A percentile compares a stretch with the other conserved stretches of the same genome.
These are phyloP conservation scores for Xerophyta viscosa DNA, from an alignment of 106 monocot genomes.

Conservation along the genomic window DNA sequence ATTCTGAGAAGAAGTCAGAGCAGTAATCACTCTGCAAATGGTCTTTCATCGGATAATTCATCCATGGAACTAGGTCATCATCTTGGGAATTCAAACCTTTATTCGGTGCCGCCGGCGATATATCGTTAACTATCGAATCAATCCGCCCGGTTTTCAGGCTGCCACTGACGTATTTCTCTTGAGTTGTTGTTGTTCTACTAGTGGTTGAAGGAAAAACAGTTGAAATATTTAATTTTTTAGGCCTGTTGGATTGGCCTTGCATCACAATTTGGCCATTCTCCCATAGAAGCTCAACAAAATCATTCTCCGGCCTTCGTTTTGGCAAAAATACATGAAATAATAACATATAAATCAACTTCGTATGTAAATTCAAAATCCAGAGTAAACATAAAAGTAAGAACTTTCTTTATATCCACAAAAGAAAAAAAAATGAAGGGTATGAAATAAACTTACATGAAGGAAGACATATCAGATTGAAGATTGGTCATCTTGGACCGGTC, in stretches of 20 bases:
- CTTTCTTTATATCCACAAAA: too few species aligned
- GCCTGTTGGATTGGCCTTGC: slow-evolving; percentile 32
- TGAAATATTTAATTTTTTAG: slow-evolving; percentile 14
- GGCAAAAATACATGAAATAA: too few species aligned
- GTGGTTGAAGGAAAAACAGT: not conserved
- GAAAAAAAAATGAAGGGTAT: not conserved
- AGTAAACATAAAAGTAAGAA: too few species aligned
- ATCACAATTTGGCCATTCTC: slow-evolving; percentile 57
- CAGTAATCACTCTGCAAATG: slow-evolving; percentile 27
- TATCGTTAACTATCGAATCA: slow-evolving; percentile 8
- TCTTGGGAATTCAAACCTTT: too few species aligned
- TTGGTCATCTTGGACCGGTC: slow-evolving; percentile 15
- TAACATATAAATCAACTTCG: too few species aligned
- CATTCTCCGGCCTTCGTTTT: slow-evolving; percentile 25
- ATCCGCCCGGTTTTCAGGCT: slow-evolving; percentile 4
- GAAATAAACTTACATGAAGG: slow-evolving; percentile 8
- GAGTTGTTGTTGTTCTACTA: slow-evolving; percentile 20
- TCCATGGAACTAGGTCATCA: slow-evolving; percentile 53
- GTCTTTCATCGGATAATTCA: slow-evolving; percentile 58
- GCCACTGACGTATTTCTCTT: slow-evolving; percentile 11
- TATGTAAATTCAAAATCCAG: too few species aligned
- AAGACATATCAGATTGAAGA: slow-evolving; percentile 10
- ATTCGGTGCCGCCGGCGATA: slow-evolving; percentile 10
- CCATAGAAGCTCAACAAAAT: slow-evolving; percentile 52
- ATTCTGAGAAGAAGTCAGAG: slow-evolving; percentile 52